These are phyloP conservation scores for Fraxinus anomala DNA, from an alignment of 257 asterid genomes.

Conservation along the genomic window DNA sequence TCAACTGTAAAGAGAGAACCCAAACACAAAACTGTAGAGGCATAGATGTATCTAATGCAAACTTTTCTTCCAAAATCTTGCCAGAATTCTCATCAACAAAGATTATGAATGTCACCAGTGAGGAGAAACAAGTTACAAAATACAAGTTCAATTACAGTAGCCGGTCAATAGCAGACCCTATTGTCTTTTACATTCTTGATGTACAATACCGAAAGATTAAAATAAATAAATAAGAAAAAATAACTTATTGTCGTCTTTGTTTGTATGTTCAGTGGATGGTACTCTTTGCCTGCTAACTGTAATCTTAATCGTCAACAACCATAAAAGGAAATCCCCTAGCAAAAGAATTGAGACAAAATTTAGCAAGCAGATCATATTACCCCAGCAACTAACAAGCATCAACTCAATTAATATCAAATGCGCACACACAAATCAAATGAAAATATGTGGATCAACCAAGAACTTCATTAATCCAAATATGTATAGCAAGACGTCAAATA, in stretches of 20 bases:
- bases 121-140: not conserved
- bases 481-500: not conserved
- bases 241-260: not conserved
- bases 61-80: not conserved
- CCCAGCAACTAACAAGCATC: not conserved
- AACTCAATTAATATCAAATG: constrained; percentile 1
- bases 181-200: not conserved
- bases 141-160: not conserved
- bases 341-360: constrained; percentile 1
- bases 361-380: constrained; percentile 5
- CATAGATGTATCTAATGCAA: too few species aligned
- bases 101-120: not conserved
- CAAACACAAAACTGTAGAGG: too few species aligned
- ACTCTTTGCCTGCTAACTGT: constrained; percentile 13
- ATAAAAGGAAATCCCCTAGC: constrained; percentile 46
- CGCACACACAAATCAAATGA: constrained; percentile 6
- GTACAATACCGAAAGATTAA: not conserved
- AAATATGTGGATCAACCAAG: not conserved
- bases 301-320: constrained; percentile 41
- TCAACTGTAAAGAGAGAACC: too few species aligned
- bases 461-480: constrained; percentile 6
- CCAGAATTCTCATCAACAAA: not conserved
- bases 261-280: constrained; percentile 18
- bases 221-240: not conserved
- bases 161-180: not conserved